A percentile compares a stretch with the other conserved stretches of the same genome.
Conservation (phyloP, 352 stramenopile species). For the Plasmopara muralis region DNA sequence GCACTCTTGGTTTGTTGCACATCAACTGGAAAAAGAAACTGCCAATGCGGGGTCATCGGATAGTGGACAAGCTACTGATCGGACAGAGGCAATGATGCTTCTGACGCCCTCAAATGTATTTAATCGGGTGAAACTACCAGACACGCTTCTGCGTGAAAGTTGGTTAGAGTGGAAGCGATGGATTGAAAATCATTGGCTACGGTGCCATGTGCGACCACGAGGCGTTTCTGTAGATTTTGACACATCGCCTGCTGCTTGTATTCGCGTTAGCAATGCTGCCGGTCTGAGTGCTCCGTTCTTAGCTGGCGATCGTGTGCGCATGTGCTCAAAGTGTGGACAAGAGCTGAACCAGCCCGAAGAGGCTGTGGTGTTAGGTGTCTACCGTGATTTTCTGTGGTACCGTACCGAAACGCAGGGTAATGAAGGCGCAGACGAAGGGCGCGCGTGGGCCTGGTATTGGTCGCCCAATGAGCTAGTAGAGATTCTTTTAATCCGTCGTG, state of each 20-base stretch:
- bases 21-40: constrained; percentile 32
- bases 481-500: constrained; percentile 67
- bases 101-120: constrained; percentile 1
- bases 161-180: constrained; percentile 84
- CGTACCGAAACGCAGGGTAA: constrained; percentile 94
- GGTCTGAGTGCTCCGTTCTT: constrained; percentile 88
- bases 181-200: constrained; percentile 74
- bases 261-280: constrained; percentile 81
- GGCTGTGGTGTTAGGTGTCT: constrained; percentile 91
- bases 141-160: constrained; percentile 54
- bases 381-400: constrained; percentile 93
- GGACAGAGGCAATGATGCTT: neutral
- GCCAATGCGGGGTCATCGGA: constrained; percentile 6
- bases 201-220: constrained; percentile 69
- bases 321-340: constrained; percentile 91
- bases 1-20: constrained; percentile 70
- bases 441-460: constrained; percentile 94
- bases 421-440: constrained; percentile 91
- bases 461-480: constrained; percentile 88
- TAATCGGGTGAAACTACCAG: constrained; percentile 40
- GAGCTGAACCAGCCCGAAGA: constrained; percentile 95
- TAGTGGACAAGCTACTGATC: constrained; percentile 3
- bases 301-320: constrained; percentile 89
- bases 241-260: constrained; percentile 85
- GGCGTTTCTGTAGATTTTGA: constrained; percentile 93